Conservation (phyloP, 1,139 yeast species). For the Pneumocystis carinii region DNA sequence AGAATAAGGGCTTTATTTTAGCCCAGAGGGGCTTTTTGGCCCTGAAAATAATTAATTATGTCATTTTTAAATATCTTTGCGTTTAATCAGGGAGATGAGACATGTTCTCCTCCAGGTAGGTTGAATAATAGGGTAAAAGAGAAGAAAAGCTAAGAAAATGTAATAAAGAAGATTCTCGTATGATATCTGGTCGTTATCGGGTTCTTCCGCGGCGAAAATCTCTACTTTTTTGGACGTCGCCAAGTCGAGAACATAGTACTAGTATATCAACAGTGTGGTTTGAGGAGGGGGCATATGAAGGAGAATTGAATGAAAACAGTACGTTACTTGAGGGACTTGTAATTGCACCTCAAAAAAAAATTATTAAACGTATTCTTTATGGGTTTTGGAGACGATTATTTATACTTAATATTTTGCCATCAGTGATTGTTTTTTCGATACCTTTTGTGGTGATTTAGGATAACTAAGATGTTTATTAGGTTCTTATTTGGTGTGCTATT, state of each 20-base stretch:
- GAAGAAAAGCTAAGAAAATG: background rate
- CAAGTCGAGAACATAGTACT: background rate
- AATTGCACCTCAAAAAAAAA: slow-evolving; percentile 1
- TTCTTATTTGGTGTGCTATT: slow-evolving; percentile 7
- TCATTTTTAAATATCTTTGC: slow-evolving; percentile 12
- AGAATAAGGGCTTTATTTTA: background rate
- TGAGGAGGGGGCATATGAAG: background rate
- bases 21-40: background rate
- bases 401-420: slow-evolving; percentile 6
- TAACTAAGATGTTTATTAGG: background rate
- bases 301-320: slow-evolving; percentile 1
- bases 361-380: slow-evolving; percentile 3
- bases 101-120: slow-evolving; percentile 1
- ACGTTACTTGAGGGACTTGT: slow-evolving; percentile 5
- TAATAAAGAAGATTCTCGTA: background rate
- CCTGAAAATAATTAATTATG: slow-evolving; percentile 10
- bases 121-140: background rate
- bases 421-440: slow-evolving; percentile 4
- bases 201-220: slow-evolving; percentile 8
- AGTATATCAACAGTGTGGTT: background rate
- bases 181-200: slow-evolving; percentile 5
- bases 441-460: background rate
- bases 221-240: slow-evolving; percentile 6
- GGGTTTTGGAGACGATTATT: slow-evolving; percentile 3
- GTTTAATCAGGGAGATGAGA: slow-evolving; percentile 7